These are phyloP conservation scores for Colletotrichum sp. DNA, from an alignment of 2,329 filamentous ascomycete genomes.

Conservation along the genomic window DNA sequence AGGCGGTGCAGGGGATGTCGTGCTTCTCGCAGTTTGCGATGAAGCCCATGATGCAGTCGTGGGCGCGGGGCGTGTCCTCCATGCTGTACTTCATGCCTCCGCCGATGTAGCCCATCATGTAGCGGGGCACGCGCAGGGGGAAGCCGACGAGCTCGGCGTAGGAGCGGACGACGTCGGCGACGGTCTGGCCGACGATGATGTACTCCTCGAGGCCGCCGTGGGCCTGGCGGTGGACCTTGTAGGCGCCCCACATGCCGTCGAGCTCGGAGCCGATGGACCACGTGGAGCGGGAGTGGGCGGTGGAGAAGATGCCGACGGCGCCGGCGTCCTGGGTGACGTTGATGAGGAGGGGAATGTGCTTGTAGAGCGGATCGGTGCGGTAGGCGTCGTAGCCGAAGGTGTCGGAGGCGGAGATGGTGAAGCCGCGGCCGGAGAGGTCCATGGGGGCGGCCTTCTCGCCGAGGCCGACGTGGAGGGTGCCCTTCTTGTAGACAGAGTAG, in stretches of 20 bases:
- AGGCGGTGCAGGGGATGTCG: conserved; percentile 73
- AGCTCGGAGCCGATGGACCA: conserved; percentile 75
- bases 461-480: conserved; percentile 71
- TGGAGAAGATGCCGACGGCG: conserved; percentile 72
- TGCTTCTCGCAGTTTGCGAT: conserved; percentile 65
- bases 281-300: conserved; percentile 66
- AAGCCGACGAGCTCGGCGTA: conserved; percentile 74
- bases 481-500: conserved; percentile 67
- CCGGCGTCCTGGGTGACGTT: conserved; percentile 65
- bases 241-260: conserved; percentile 77
- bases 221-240: conserved; percentile 77
- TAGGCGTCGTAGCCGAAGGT: conserved; percentile 77
- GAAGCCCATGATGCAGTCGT: conserved; percentile 65
- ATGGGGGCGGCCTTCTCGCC: conserved; percentile 78
- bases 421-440: conserved; percentile 71
- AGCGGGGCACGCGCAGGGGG: conserved; percentile 71
- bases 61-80: conserved; percentile 56
- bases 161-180: conserved; percentile 68
- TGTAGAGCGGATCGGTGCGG: conserved; percentile 75
- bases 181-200: conserved; percentile 68
- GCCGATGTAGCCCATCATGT: conserved; percentile 76
- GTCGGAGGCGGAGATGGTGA: conserved; percentile 72
- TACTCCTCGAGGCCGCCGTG: conserved; percentile 77
- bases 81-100: conserved; percentile 64
- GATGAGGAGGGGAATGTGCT: conserved; percentile 76